Evolutionary conservation across 2,329 filamentous ascomycete genomes (phyloP).

Genomic region (Penicillium sp.): DNA sequence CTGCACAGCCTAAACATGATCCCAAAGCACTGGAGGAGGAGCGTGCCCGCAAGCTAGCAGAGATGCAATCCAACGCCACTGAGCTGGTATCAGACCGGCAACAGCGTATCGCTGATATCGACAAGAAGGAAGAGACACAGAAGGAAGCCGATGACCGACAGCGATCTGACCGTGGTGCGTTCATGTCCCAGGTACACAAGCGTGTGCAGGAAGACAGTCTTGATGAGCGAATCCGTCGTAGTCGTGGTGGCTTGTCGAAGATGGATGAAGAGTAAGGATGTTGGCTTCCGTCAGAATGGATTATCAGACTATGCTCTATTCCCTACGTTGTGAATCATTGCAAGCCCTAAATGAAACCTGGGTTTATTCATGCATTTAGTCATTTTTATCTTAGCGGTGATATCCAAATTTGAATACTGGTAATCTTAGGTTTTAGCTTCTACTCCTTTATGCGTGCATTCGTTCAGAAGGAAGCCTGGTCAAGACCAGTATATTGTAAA

Average conservation of each 20-base stretch:
- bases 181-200: constrained; percentile 35
- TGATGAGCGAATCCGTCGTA: constrained; percentile 36
- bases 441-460: background rate
- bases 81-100: constrained; percentile 71
- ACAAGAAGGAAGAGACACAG: constrained; percentile 63
- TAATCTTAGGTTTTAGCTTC: background rate
- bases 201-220: constrained; percentile 37
- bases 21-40: constrained; percentile 33
- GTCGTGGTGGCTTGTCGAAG: constrained; percentile 33
- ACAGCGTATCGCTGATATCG: constrained; percentile 66
- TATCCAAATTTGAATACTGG: background rate
- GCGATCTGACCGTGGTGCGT: constrained; percentile 36
- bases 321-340: background rate
- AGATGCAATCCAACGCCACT: constrained; percentile 71
- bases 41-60: constrained; percentile 58
- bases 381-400: constrained; percentile 4
- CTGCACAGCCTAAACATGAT: constrained; percentile 17
- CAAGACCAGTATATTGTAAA: background rate
- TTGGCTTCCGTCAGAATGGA: background rate
- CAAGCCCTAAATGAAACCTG: background rate
- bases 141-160: constrained; percentile 64
- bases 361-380: background rate
- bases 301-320: background rate
- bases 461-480: background rate
- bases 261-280: constrained; percentile 28